Conservation (phyloP, 2,329 filamentous ascomycete species). For the Chaetothyriales sp. region DNA sequence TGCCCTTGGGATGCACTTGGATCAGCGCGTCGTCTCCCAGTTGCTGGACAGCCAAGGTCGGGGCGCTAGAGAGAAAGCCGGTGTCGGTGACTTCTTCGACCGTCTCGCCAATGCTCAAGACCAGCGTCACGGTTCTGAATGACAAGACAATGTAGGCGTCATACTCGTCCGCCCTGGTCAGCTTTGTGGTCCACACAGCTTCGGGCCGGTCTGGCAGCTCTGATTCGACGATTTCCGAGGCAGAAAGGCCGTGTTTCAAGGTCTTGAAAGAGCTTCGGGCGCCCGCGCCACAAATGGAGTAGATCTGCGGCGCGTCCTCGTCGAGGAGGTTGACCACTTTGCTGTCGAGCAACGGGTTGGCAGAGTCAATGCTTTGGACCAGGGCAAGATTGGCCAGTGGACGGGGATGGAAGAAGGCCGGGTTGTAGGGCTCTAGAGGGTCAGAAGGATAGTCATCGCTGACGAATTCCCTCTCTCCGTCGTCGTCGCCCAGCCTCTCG, state of each 20-base stretch:
- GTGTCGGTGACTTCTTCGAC: slow-evolving; percentile 93
- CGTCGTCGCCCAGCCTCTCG: slow-evolving; percentile 89
- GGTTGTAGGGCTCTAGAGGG: slow-evolving; percentile 54
- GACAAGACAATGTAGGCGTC: slow-evolving; percentile 95
- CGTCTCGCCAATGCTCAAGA: slow-evolving; percentile 89
- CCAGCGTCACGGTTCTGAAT: slow-evolving; percentile 76
- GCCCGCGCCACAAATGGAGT: slow-evolving; percentile 77
- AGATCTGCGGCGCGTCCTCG: slow-evolving; percentile 82
- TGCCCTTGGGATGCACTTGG: slow-evolving; percentile 92
- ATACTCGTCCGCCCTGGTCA: slow-evolving; percentile 66
- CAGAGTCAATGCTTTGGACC: slow-evolving; percentile 70
- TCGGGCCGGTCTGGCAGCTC: slow-evolving; percentile 78
- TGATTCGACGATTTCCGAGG: slow-evolving; percentile 91
- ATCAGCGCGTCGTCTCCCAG: slow-evolving; percentile 86
- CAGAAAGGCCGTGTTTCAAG: slow-evolving; percentile 81
- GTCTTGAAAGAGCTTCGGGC: slow-evolving; percentile 82
- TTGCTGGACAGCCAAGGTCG: slow-evolving; percentile 84
- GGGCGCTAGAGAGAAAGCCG: slow-evolving; percentile 75
- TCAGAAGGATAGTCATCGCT: slow-evolving; percentile 75
- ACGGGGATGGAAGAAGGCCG: slow-evolving; percentile 74
- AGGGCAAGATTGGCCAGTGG: slow-evolving; percentile 68
- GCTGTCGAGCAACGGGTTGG: slow-evolving; percentile 84
- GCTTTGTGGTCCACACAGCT: slow-evolving; percentile 89
- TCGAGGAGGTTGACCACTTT: slow-evolving; percentile 81
- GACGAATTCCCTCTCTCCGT: slow-evolving; percentile 72